A percentile compares a stretch with the other conserved stretches of the same genome.
phyloP scores from a whole-genome alignment of 2,329 filamentous ascomycete species.

The Bisporella sp. region DNA sequence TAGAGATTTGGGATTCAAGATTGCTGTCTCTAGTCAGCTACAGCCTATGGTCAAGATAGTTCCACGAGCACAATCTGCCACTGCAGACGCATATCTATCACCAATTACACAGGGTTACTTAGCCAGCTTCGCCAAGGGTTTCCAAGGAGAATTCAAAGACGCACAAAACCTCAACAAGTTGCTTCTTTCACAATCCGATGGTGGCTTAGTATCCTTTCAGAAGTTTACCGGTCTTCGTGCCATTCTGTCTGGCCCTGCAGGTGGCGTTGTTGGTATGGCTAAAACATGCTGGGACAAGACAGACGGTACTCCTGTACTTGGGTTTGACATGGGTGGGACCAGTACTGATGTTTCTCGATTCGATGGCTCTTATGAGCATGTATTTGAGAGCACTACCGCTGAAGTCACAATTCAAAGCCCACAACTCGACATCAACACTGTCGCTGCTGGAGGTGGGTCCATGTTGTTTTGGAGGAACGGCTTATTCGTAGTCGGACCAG shows the following conservation, averaged over 20 bases:
- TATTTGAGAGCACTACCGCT: constrained; percentile 72
- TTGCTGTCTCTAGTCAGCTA: constrained; percentile 57
- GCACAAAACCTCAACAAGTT: too few relatives aligned
- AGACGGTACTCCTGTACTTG: constrained; percentile 59
- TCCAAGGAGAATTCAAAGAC: constrained; percentile 41
- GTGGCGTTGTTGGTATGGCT: constrained; percentile 60
- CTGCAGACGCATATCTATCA: constrained; percentile 63
- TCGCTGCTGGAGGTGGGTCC: constrained; percentile 34
- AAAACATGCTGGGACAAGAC: constrained; percentile 58
- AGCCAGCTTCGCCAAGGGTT: constrained; percentile 52
- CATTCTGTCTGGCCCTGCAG: constrained; percentile 60
- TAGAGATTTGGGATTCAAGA: constrained; percentile 55
- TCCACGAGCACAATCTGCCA: constrained; percentile 57
- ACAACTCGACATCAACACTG: constrained; percentile 74
- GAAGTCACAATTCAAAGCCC: constrained; percentile 73
- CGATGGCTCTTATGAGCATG: constrained; percentile 60
- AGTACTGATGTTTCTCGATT: constrained; percentile 63
- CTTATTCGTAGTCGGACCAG: constrained; percentile 63
- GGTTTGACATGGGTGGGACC: constrained; percentile 62
- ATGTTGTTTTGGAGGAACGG: constrained; percentile 62
- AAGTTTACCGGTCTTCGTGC: constrained; percentile 56
- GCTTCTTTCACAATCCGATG: constrained; percentile 47
- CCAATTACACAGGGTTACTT: constrained; percentile 64
- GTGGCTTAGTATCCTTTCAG: constrained; percentile 37
- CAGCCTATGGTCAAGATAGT: constrained; percentile 69